Percentiles rank a stretch among this genome's conserved stretches.
Conservation (phyloP, 1,284 basidiomycete genomes). For the Trichosporon asahii region DNA sequence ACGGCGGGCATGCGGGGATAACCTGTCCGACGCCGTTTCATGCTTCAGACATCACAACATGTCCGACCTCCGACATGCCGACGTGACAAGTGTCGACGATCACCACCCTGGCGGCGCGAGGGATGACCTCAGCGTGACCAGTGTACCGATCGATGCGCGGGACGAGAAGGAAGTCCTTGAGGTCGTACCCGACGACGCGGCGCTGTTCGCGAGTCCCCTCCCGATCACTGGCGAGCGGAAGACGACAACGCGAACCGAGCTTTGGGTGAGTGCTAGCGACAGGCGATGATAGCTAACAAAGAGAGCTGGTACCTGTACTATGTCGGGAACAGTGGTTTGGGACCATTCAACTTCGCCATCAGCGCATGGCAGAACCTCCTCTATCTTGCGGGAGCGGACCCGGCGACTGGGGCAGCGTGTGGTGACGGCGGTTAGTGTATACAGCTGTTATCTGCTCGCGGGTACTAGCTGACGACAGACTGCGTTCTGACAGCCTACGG, state of each 20-base stretch:
- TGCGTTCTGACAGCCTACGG: constrained; percentile 41
- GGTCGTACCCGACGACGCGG: constrained; percentile 33
- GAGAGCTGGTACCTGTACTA: constrained; percentile 48
- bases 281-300: not conserved
- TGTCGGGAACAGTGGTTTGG: constrained; percentile 46
- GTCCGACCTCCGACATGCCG: not conserved
- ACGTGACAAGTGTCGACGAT: constrained; percentile 12
- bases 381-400: constrained; percentile 45
- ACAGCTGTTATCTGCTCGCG: constrained; percentile 12
- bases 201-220: constrained; percentile 40
- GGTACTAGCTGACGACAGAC: constrained; percentile 22
- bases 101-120: constrained; percentile 30
- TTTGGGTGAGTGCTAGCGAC: constrained; percentile 31
- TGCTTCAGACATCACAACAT: not conserved
- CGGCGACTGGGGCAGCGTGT: constrained; percentile 35
- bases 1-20: not conserved
- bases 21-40: not conserved
- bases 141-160: not conserved
- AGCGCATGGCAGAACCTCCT: constrained; percentile 47
- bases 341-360: constrained; percentile 49
- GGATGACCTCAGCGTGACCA: not conserved
- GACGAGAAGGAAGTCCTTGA: not conserved
- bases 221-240: constrained; percentile 40
- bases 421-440: constrained; percentile 22
- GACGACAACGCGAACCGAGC: constrained; percentile 41